Conservation (phyloP, 768 basidiomycete genomes). For the Serendipita sp. region DNA sequence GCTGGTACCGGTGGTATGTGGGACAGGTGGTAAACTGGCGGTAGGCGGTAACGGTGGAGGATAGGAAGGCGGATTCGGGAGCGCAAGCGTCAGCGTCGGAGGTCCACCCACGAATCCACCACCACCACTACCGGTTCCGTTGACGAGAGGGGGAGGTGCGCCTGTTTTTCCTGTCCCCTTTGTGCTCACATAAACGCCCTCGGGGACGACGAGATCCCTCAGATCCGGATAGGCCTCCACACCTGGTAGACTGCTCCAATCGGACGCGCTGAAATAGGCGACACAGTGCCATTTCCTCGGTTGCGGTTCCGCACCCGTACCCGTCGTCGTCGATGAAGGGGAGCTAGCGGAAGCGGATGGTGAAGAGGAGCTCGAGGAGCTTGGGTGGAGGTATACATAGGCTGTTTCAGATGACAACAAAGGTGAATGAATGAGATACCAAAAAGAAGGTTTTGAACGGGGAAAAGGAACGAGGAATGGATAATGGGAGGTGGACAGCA, state of each 20-base stretch:
- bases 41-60: background rate
- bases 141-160: background rate
- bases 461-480: background rate
- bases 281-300: slow-evolving; percentile 67
- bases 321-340: too few relatives aligned
- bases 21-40: too few relatives aligned
- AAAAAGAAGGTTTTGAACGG: background rate
- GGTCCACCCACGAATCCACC: background rate
- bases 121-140: too few relatives aligned
- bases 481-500: background rate
- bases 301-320: too few relatives aligned
- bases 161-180: slow-evolving; percentile 25
- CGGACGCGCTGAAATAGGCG: slow-evolving; percentile 50
- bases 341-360: background rate
- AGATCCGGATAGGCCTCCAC: slow-evolving; percentile 64
- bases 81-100: background rate
- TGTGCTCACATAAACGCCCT: slow-evolving; percentile 57
- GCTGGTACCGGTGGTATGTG: too few relatives aligned
- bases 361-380: slow-evolving; percentile 29
- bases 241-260: slow-evolving; percentile 53
- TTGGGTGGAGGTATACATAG: slow-evolving; percentile 47
- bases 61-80: background rate
- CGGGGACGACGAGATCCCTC: slow-evolving; percentile 47
- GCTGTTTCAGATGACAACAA: slow-evolving; percentile 21
- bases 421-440: background rate